Conservation (phyloP, 768 basidiomycete species). For the Russula olivacea region DNA sequence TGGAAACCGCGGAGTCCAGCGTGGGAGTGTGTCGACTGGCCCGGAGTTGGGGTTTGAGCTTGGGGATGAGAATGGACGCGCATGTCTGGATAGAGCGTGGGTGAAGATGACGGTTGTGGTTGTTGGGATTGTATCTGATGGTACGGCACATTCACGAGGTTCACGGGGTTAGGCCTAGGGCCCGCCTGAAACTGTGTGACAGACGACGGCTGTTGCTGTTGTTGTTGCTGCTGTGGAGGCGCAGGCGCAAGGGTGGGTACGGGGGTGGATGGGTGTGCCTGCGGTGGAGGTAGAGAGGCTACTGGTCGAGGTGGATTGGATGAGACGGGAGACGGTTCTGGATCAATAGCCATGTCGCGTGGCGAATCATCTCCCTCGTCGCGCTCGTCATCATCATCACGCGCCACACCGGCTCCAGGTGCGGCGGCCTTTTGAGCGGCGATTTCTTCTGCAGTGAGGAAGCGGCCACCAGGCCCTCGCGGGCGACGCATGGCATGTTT, state of each 20-base stretch:
- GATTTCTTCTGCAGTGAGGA: conserved; percentile 94
- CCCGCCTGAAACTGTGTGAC: conserved; percentile 6
- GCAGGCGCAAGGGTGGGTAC: conserved; percentile 21
- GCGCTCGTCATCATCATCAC: conserved; percentile 42
- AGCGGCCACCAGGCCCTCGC: conserved; percentile 93
- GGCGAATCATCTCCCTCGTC: conserved; percentile 35
- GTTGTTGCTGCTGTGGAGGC: conserved; percentile 16
- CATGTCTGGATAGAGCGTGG: conserved; percentile 23
- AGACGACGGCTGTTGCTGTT: conserved; percentile 10
- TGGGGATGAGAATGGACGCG: conserved; percentile 24
- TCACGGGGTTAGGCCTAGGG: conserved; percentile 12
- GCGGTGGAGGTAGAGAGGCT: conserved; percentile 1
- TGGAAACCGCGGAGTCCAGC: conserved; percentile 16
- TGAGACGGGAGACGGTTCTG: conserved; percentile 11
- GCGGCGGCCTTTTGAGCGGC: conserved; percentile 63
- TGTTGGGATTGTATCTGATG: conserved; percentile 26
- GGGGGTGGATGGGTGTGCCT: conserved; percentile 9
- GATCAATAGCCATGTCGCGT: conserved; percentile 13
- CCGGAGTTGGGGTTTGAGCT: conserved; percentile 1
- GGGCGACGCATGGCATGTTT: conserved; percentile 98
- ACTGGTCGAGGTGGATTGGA: conserved; percentile 7
- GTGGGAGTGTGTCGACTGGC: conserved; percentile 16
- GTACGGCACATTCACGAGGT: conserved; percentile 15
- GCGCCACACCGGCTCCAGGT: conserved; percentile 32
- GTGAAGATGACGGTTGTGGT: conserved; percentile 25